Base-by-base conservation (phyloP, 768 basidiomycete species). In the Ephemerocybe angulata region DNA sequence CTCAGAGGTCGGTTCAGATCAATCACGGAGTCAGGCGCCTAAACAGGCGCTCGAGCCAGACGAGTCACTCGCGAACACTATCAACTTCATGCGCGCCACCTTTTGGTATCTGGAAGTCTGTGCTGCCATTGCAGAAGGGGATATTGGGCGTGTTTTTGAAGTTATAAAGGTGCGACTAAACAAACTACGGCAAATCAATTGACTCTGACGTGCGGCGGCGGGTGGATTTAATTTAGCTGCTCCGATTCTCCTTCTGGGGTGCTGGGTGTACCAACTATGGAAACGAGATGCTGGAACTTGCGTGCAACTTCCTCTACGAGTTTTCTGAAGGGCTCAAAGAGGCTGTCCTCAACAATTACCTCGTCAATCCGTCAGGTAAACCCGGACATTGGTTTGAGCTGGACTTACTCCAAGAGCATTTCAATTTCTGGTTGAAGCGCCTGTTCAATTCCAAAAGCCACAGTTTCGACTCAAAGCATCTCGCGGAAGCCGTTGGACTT, bases 341-440 rank as follows among this genome's bases (percentile, higher is more conserved):
- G 3, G 54, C 60, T 1, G 37, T 63, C 0, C 52, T 59, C 10
- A 53, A 63, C 27, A 63, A 62, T 30, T 62, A 55, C 8, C 58
- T 63, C 0, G 56, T 54, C n/a, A 63, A 63, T 30, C 58, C 57
- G 0, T 37, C 60, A 0, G 62, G 62, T 0, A 12, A n/a, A 6
- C 24, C 37, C 1, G 56, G 60, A 1, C 40, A 50, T 29, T 61
- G 60, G 58, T 49, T 54, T 4, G 54, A 51, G 19, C 44, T 60
- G 0, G 62, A 63, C 41, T 38, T 63, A 10, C 58, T 60, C 3
- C 60, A 63, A 29, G 62, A 63, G 33, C 60, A 63, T 24, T 53
- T 43, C 47, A 63, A 59, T 22, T 53, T 51, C 40, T 55, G 53
- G 53, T 55, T 63, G 19, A 63, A 63, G 50, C 11, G 15, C 2